Conservation (phyloP, 495 filamentous ascomycete genomes). For the Xylaria palmicola region DNA sequence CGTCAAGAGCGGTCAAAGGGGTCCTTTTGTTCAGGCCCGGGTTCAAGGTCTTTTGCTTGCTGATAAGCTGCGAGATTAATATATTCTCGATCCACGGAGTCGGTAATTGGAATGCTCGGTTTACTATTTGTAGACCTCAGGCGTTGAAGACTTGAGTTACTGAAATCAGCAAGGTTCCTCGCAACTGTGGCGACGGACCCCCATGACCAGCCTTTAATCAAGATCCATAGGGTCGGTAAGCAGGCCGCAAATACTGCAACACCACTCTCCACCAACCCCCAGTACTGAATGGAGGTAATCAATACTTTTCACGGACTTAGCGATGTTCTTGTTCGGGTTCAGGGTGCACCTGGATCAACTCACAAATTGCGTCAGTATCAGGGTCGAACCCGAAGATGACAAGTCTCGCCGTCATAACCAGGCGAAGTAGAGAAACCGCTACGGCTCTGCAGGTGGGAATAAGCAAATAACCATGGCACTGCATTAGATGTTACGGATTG, state of each 20-base stretch:
- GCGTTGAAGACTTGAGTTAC: no score
- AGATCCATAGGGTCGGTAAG: slow-evolving; percentile 8
- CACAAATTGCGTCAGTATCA: neutral
- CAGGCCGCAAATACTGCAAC: slow-evolving; percentile 7
- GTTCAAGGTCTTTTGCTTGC: no score
- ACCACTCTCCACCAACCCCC: slow-evolving; percentile 15
- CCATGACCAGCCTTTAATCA: slow-evolving; percentile 4
- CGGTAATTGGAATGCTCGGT: no score
- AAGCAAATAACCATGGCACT: no score
- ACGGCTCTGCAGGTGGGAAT: neutral
- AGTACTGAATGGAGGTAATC: slow-evolving; percentile 11
- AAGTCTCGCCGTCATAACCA: slow-evolving; percentile 7
- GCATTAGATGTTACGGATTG: no score
- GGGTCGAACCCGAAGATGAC: slow-evolving; percentile 2
- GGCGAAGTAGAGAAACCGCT: slow-evolving; percentile 13
- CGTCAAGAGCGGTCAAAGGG: no score
- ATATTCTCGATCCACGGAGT: no score
- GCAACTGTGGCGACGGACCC: no score
- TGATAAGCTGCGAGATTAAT: no score
- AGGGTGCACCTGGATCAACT: neutral
- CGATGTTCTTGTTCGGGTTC: neutral
- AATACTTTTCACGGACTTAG: slow-evolving; percentile 3
- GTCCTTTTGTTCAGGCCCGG: no score
- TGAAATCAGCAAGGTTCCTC: no score
- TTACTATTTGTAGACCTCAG: no score